Evolutionary conservation across 106 monocot species (phyloP).

Genomic region (Chionographis japonica): DNA sequence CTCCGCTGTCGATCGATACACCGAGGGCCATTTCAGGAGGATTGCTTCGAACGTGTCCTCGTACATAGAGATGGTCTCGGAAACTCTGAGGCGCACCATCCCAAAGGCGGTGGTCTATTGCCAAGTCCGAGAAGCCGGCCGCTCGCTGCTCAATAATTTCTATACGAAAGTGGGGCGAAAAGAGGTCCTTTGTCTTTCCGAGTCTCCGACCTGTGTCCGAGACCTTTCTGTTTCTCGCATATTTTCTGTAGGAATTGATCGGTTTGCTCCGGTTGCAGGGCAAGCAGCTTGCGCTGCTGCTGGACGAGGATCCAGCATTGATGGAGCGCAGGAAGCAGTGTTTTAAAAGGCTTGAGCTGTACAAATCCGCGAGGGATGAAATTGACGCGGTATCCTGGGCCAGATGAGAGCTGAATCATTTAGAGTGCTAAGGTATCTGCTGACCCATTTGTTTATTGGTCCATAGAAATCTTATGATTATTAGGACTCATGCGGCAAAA

Average conservation of each 20-base stretch:
- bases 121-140: conserved; percentile 60
- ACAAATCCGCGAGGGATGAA: conserved; percentile 86
- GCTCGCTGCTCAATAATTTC: conserved; percentile 48
- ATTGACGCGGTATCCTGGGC: conserved; percentile 78
- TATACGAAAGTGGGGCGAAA: conserved; percentile 37
- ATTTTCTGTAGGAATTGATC: background rate
- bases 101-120: conserved; percentile 61
- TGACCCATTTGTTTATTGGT: too few relatives aligned
- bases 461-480: too few relatives aligned
- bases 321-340: conserved; percentile 73
- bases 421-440: too few relatives aligned
- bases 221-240: background rate
- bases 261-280: conserved; percentile 27
- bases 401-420: conserved; percentile 21
- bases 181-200: conserved; percentile 15
- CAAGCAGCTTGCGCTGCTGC: conserved; percentile 60
- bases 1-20: conserved; percentile 14
- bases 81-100: conserved; percentile 27
- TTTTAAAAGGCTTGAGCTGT: conserved; percentile 78
- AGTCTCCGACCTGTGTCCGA: background rate
- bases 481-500: too few relatives aligned
- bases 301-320: conserved; percentile 84
- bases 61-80: conserved; percentile 42
- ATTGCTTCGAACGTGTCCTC: conserved; percentile 59
- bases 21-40: conserved; percentile 54